phyloP scores from a whole-genome alignment of 768 basidiomycete species.

The Candolleomyces eurysporus region DNA sequence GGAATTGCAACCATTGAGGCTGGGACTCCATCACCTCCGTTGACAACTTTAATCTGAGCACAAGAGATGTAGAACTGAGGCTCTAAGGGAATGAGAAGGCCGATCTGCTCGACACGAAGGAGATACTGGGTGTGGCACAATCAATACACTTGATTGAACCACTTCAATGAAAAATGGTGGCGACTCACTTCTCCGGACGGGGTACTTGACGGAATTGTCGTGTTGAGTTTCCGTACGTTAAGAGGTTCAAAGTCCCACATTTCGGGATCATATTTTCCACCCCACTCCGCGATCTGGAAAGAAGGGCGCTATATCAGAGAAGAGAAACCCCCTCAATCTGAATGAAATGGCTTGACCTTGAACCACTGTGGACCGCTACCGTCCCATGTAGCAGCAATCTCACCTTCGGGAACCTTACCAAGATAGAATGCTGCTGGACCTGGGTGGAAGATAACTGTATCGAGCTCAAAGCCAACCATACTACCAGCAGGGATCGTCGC shows the following conservation, averaged over 20 bases:
- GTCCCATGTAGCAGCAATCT: conserved; percentile 30
- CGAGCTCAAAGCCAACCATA: conserved; percentile 26
- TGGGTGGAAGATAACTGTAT: conserved; percentile 19
- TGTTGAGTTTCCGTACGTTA: conserved; percentile 24
- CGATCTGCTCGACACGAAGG: conserved; percentile 41
- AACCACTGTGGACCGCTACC: conserved; percentile 39
- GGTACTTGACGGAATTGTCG: conserved; percentile 32
- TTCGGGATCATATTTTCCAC: conserved; percentile 23
- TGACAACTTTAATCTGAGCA: conserved; percentile 35
- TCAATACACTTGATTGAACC: neutral
- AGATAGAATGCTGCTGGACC: conserved; percentile 27
- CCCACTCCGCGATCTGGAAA: conserved; percentile 27
- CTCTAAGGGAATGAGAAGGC: conserved; percentile 33
- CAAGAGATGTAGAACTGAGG: conserved; percentile 31
- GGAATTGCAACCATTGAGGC: conserved; percentile 24
- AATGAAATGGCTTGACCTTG: conserved; percentile 25
- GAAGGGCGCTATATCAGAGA: neutral
- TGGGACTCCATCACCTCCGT: conserved; percentile 21
- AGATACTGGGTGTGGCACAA: conserved; percentile 22
- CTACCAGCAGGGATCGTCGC: conserved; percentile 26
- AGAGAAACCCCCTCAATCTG: no score
- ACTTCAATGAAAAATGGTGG: neutral
- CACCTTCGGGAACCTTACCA: conserved; percentile 36
- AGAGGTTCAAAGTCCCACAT: conserved; percentile 24
- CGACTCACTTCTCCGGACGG: conserved; percentile 32